These are phyloP conservation scores for Myxozyma neglecta DNA, from an alignment of 805 yeast genomes.

Conservation along the genomic window DNA sequence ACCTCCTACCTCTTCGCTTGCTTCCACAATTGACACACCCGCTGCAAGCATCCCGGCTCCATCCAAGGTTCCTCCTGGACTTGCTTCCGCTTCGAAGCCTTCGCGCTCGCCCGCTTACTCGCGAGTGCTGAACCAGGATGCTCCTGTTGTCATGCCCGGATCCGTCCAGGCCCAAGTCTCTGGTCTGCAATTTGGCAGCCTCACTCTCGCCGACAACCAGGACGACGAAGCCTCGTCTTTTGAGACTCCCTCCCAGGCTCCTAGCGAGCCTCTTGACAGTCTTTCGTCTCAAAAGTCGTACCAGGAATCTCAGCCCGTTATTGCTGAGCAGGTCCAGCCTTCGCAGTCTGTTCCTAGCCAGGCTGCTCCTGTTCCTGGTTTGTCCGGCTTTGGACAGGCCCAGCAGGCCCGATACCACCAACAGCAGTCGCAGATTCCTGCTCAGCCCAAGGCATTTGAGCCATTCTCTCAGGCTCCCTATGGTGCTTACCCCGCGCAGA, in stretches of 20 bases:
- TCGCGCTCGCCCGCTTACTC: slow-evolving; percentile 36
- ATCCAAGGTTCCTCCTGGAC: slow-evolving; percentile 34
- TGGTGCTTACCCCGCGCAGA: slow-evolving; percentile 29
- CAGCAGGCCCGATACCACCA: slow-evolving; percentile 30
- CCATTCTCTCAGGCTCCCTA: slow-evolving; percentile 33
- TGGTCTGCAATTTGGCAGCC: slow-evolving; percentile 65
- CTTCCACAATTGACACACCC: slow-evolving; percentile 31
- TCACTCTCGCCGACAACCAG: slow-evolving; percentile 41
- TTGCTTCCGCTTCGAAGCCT: slow-evolving; percentile 12
- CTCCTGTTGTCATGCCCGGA: slow-evolving; percentile 56
- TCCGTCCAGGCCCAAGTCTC: slow-evolving; percentile 49
- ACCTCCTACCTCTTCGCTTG: slow-evolving; percentile 34
- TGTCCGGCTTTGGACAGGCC: slow-evolving; percentile 28
- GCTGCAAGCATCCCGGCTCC: slow-evolving; percentile 12
- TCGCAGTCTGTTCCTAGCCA: slow-evolving; percentile 15
- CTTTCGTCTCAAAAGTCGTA: slow-evolving; percentile 5
- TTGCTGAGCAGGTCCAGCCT: background rate
- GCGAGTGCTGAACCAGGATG: slow-evolving; percentile 46
- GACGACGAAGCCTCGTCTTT: slow-evolving; percentile 17
- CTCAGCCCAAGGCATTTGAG: slow-evolving; percentile 30
- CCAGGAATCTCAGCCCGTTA: slow-evolving; percentile 6
- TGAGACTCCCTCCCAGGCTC: slow-evolving; percentile 11
- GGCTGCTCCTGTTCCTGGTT: slow-evolving; percentile 19
- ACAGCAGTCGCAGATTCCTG: slow-evolving; percentile 13
- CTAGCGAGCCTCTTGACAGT: slow-evolving; percentile 5